A percentile compares a stretch with the other conserved stretches of the same genome.
These are phyloP conservation scores for Orbilia oligospora DNA, from an alignment of 2,329 filamentous ascomycete genomes.

Conservation along the genomic window DNA sequence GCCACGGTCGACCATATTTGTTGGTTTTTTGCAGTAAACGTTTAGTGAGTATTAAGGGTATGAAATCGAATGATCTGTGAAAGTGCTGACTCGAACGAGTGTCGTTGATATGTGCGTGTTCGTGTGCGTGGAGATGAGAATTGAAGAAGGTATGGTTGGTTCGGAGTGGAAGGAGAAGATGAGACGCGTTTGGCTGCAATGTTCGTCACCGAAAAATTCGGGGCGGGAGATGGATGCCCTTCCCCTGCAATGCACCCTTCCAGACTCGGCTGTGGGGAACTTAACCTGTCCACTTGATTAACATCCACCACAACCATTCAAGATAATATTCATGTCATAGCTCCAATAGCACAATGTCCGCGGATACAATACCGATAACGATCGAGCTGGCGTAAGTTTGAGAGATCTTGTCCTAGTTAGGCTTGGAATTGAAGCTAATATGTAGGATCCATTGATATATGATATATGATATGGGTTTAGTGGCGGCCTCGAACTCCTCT, in stretches of 20 bases:
- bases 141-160: conserved; percentile 18
- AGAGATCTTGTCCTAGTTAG: background rate
- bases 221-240: conserved; percentile 49
- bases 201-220: conserved; percentile 52
- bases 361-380: conserved; percentile 39
- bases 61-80: background rate
- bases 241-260: conserved; percentile 17
- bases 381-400: conserved; percentile 70
- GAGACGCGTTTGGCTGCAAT: conserved; percentile 57
- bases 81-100: conserved; percentile 10
- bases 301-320: conserved; percentile 6
- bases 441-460: conserved; percentile 20
- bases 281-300: background rate
- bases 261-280: conserved; percentile 27
- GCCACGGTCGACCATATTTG: conserved; percentile 58
- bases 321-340: background rate
- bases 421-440: background rate
- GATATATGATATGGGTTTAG: no score
- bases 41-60: conserved; percentile 3
- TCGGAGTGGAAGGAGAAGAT: conserved; percentile 16
- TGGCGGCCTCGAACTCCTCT: conserved; percentile 94
- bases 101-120: conserved; percentile 6
- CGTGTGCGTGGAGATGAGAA: conserved; percentile 20
- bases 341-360: conserved; percentile 11
- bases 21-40: background rate